These are phyloP conservation scores for Lactarius indigo DNA, from an alignment of 768 basidiomycete species.

Conservation along the genomic window DNA sequence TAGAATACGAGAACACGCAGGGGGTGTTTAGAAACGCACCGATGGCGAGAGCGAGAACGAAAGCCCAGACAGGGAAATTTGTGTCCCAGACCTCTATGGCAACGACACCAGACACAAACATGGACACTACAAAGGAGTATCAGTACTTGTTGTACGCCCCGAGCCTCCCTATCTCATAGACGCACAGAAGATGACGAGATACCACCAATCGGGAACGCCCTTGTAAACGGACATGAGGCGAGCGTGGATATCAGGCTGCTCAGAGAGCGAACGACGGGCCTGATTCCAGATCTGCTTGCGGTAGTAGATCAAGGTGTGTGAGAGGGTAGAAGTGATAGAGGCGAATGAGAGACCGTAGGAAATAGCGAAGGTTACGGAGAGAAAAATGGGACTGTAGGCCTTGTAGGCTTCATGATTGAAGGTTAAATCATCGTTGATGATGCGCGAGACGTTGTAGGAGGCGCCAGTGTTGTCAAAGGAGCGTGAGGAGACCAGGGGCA, in stretches of 20 bases:
- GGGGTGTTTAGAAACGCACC: constrained; percentile 32
- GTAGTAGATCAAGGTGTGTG: constrained; percentile 70
- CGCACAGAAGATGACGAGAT: constrained; percentile 50
- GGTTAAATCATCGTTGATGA: constrained; percentile 50
- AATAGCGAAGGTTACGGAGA: constrained; percentile 70
- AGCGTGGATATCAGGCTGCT: constrained; percentile 86
- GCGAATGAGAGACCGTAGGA: constrained; percentile 81
- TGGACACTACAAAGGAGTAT: constrained; percentile 32
- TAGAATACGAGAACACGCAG: not conserved
- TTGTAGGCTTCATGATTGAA: constrained; percentile 55
- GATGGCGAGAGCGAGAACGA: constrained; percentile 65
- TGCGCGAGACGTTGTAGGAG: constrained; percentile 53
- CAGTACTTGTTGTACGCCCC: not conserved
- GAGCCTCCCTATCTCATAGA: not conserved
- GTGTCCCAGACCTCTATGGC: constrained; percentile 71
- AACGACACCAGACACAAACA: constrained; percentile 66
- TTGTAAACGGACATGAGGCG: constrained; percentile 75
- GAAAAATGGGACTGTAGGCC: constrained; percentile 57
- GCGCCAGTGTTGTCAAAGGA: constrained; percentile 80
- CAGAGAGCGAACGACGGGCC: constrained; percentile 63
- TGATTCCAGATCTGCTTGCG: constrained; percentile 77
- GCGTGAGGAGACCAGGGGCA: not conserved
- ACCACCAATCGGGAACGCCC: constrained; percentile 76
- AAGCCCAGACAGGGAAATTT: constrained; percentile 67
- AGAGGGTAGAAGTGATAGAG: constrained; percentile 68